phyloP scores from a whole-genome alignment of 305 asterid species.

The Lippia alba region DNA sequence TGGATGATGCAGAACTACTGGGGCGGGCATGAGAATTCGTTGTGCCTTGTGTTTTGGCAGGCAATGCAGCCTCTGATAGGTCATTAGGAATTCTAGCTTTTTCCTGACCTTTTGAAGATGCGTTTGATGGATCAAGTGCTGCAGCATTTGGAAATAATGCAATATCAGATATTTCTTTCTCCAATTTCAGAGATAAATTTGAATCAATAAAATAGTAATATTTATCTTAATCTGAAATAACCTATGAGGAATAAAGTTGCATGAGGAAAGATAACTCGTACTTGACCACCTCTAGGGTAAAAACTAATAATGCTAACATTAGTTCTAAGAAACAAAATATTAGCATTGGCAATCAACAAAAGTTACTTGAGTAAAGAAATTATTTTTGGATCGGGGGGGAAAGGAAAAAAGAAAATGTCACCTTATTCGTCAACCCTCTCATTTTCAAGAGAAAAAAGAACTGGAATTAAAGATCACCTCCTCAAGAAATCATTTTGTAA shows the following conservation, averaged over 20 bases:
- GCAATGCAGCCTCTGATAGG: conserved; percentile 45
- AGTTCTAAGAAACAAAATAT: conserved; percentile 4
- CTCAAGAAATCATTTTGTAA: background rate
- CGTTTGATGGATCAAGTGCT: conserved; percentile 56
- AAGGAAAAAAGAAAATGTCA: too few species aligned
- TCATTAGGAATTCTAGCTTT: conserved; percentile 55
- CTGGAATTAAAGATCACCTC: conserved; percentile 7
- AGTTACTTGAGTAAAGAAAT: conserved; percentile 1
- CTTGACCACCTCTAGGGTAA: background rate
- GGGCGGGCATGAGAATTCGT: conserved; percentile 54
- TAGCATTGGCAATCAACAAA: background rate
- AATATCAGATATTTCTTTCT: conserved; percentile 54
- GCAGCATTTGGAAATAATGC: conserved; percentile 67
- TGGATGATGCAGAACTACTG: conserved; percentile 71
- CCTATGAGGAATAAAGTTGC: conserved; percentile 27
- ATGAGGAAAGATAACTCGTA: background rate
- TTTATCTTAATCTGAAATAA: conserved; percentile 27
- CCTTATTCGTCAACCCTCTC: too few species aligned
- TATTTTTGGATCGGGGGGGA: background rate
- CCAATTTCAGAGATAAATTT: conserved; percentile 39
- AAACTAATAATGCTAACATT: background rate
- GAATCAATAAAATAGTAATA: conserved; percentile 46
- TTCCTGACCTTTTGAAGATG: conserved; percentile 59
- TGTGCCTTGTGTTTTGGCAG: conserved; percentile 54
- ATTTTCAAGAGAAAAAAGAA: too few species aligned